Conservation (phyloP, 2,329 filamentous ascomycete genomes). For the Sordariomycetes sp. region DNA sequence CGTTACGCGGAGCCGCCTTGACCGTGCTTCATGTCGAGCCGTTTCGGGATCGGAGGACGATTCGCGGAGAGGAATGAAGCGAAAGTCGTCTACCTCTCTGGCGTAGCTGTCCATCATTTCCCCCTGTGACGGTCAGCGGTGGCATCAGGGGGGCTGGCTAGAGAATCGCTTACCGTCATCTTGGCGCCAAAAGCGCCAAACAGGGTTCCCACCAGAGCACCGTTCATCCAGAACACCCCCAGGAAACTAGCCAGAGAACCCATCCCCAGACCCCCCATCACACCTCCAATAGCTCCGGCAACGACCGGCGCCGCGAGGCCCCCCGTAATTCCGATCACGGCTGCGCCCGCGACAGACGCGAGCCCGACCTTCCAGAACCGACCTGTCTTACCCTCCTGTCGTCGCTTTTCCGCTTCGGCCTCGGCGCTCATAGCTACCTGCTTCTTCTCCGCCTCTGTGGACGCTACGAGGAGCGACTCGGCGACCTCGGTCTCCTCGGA, state of each 20-base stretch:
- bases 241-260: constrained; percentile 80
- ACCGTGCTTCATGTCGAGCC: not conserved
- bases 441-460: constrained; percentile 23
- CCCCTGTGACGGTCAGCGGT: constrained; percentile 30
- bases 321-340: constrained; percentile 82
- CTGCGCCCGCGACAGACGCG: constrained; percentile 79
- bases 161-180: constrained; percentile 36
- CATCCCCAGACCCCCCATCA: constrained; percentile 77
- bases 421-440: constrained; percentile 56
- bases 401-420: constrained; percentile 62
- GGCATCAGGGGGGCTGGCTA: not conserved
- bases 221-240: constrained; percentile 76
- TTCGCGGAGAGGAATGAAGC: constrained; percentile 58
- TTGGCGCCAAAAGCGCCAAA: constrained; percentile 85
- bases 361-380: constrained; percentile 86
- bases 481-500: constrained; percentile 68
- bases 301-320: constrained; percentile 84
- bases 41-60: not conserved
- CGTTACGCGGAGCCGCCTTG: constrained; percentile 57
- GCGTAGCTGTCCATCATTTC: constrained; percentile 84
- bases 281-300: constrained; percentile 70
- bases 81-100: constrained; percentile 71
- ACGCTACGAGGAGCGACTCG: constrained; percentile 59
- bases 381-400: constrained; percentile 57
- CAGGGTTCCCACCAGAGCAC: constrained; percentile 72